Conservation (phyloP, 2,329 filamentous ascomycete species). For the Zymoseptoria brevis region DNA sequence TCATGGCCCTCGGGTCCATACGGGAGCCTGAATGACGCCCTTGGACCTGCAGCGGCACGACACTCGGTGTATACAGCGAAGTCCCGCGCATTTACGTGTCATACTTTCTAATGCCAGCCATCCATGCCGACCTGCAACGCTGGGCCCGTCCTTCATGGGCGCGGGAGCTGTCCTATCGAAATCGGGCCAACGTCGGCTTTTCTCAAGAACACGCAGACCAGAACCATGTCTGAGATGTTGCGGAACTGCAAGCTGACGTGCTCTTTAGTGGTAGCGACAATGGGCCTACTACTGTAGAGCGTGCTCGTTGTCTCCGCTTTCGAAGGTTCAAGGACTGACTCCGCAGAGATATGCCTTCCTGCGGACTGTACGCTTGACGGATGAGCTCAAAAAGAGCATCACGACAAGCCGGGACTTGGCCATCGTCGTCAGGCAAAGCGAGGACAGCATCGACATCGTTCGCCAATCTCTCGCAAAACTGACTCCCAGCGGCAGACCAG, state of each 20-base stretch:
- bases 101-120: too few species aligned
- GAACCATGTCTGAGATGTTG: neutral
- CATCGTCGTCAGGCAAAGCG: too few species aligned
- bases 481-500: too few species aligned
- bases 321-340: too few species aligned
- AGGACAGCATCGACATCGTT: too few species aligned
- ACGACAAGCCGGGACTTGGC: too few species aligned
- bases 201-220: constrained; percentile 1
- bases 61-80: neutral
- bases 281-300: too few species aligned
- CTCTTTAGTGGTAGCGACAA: neutral
- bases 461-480: too few species aligned
- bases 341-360: too few species aligned
- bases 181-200: neutral
- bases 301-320: too few species aligned
- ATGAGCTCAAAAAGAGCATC: too few species aligned
- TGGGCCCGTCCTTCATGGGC: neutral
- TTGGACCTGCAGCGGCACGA: neutral
- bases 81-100: neutral
- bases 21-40: neutral
- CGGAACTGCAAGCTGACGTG: neutral
- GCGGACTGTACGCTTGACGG: too few species aligned
- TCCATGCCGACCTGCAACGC: neutral
- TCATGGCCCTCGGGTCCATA: neutral
- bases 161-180: neutral